Evolutionary conservation across 1,284 basidiomycete species (phyloP), one percentile per base, ranked within the genome.

Genomic region (Trametes polyzona): DNA sequence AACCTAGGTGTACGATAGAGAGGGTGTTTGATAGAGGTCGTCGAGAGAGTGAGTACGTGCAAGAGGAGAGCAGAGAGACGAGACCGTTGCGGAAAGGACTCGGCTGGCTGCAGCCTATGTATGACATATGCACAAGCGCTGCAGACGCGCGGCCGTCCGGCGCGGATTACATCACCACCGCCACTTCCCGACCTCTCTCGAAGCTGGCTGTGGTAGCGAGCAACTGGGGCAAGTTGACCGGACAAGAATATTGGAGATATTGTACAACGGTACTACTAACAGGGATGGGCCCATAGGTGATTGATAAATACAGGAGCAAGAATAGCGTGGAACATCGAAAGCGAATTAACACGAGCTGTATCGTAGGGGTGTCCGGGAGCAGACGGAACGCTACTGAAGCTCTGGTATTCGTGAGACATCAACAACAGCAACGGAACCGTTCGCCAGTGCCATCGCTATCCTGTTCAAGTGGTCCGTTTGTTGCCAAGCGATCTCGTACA

Each of bases 401-500:
- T 66, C 63, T 19, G 79, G 74, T 57, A 86, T 74, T 64, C 75
- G 75, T 11, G 72, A 70, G 26, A 81, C 70, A 66, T 87, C 84
- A 29, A 86, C 75, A 16, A 87, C 74, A 11, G 78, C 83, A 21
- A 86, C 82, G 35, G 76, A 67, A 39, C 76, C 73, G 50, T 78
- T 80, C 69, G 86, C 83, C 48, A 87, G 67, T 10, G 83, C 82
- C 62, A 87, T 67, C 1, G 82, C 83, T 61, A 88, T 76, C n/a
- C 84, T 78, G 65, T 83, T 80, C 51, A 80, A 63, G 19, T 75
- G 68, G 19, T 75, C 75, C 53, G 65, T 58, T 47, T 72, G 67
- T 47, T 86, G 83, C 86, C 86, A 88, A 56, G 81, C 82, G 48
- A 88, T 81, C 68, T 87, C 86, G 67, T 85, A 88, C 23, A 88